Evolutionary conservation across 2,329 filamentous ascomycete genomes (phyloP), one percentile per base, ranked within the genome.

Genomic region (Chrysoporthe austroafricana): DNA sequence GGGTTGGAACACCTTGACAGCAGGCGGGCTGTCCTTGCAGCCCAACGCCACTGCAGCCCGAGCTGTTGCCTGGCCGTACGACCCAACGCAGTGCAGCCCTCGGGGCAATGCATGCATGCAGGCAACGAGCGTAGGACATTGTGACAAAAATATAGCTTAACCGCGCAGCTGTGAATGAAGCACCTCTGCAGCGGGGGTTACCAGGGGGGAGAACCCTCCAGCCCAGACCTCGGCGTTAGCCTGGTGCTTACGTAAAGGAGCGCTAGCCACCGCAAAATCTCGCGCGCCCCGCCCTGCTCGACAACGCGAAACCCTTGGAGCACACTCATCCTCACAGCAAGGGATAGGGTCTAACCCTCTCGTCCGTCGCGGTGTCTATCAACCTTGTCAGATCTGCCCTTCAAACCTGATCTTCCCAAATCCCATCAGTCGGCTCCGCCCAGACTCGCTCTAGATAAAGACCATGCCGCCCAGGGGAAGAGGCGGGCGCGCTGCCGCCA

Each of bases 381-480:
- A 43, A 11, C n/a, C 3, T 14, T 2, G 4, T 52, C 48, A 14
- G 9, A 13, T 52, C 21, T 54, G 21, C 26, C 50, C 2, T 16
- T 57, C 54, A 36, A 8, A 18, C 32, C 32, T 57, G 54, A 57
- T 57, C 36, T 57, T 57, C 26, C 13, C 21, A 5, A 6, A 54
- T 26, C 36, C 59, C 11, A 13, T 16, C 59, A 26, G 1, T 3
- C 43, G 14, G 11, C 2, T 4, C 11, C 21, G 7, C 8, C 11
- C 5, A 61, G 18, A 3, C 39, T 32, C 42, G 32, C n/a, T 36
- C 26, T 48, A 9, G 21, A 32, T 57, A 44, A 58, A 59, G 26
- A 68, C 16, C 32, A 70, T 70, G 68, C 48, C 68, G 63, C 68
- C 68, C 26, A 48, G 46, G 32, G 48, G 56, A 32, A 63, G 59